A percentile compares a stretch with the other conserved stretches of the same genome.
Evolutionary conservation across 805 yeast genomes (phyloP).

Genomic region (Saccharomyces mikatae): DNA sequence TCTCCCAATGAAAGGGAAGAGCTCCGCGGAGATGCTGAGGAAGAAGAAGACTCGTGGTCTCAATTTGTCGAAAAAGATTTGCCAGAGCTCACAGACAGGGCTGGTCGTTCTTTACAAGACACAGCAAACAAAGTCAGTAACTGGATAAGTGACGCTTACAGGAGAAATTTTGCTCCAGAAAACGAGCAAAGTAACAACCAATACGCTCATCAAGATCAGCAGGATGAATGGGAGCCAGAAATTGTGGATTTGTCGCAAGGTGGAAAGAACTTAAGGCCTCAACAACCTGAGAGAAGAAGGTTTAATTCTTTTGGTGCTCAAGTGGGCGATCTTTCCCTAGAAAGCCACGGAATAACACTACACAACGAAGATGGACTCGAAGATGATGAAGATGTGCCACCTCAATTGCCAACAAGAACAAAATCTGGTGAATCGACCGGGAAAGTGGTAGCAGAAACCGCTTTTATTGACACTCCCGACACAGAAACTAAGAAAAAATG

Average conservation of each 20-base stretch:
- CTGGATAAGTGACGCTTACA: conserved; percentile 61
- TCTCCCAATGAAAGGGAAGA: conserved; percentile 12
- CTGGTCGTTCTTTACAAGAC: conserved; percentile 71
- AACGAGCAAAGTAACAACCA: conserved; percentile 2
- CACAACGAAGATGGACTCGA: conserved; percentile 16
- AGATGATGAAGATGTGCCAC: conserved; percentile 30
- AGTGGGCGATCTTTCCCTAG: conserved; percentile 25
- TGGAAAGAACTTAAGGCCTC: background rate
- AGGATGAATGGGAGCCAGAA: conserved; percentile 10
- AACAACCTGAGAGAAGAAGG: conserved; percentile 19
- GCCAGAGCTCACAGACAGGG: conserved; percentile 55
- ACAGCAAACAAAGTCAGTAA: conserved; percentile 66
- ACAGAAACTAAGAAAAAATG: conserved; percentile 16
- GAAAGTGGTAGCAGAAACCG: conserved; percentile 24
- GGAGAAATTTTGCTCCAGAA: conserved; percentile 13
- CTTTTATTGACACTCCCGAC: conserved; percentile 29
- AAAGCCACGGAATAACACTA: conserved; percentile 27
- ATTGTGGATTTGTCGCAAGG: background rate
- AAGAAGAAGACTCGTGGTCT: conserved; percentile 45
- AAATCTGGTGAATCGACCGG: conserved; percentile 2
- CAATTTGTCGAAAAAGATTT: conserved; percentile 49
- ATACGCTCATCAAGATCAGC: conserved; percentile 5
- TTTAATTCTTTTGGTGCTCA: conserved; percentile 30
- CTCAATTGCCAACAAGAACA: conserved; percentile 25
- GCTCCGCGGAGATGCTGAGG: conserved; percentile 25